Evolutionary conservation across 208 protist species (phyloP).

Genomic region (Crithidia mellificae): DNA sequence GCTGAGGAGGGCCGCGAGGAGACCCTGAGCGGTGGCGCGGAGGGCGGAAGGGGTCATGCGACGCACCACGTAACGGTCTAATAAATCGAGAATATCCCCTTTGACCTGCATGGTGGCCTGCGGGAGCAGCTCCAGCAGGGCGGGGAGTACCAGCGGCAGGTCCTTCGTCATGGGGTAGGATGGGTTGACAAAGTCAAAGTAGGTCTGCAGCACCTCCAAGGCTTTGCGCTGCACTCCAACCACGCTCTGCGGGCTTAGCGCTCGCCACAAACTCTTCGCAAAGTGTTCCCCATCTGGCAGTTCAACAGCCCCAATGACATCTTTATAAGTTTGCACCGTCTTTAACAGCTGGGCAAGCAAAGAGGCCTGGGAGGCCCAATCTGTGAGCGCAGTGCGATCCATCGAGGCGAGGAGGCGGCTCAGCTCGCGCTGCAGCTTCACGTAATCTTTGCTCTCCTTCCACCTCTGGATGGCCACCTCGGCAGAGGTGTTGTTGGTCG

Average conservation of each 20-base stretch:
- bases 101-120: slow-evolving; percentile 39
- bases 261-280: slow-evolving; percentile 42
- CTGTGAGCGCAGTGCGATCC: slow-evolving; percentile 16
- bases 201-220: slow-evolving; percentile 51
- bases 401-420: slow-evolving; percentile 18
- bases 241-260: slow-evolving; percentile 48
- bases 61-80: slow-evolving; percentile 24
- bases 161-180: slow-evolving; percentile 33
- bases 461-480: slow-evolving; percentile 9
- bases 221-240: slow-evolving; percentile 77
- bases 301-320: slow-evolving; percentile 31
- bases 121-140: slow-evolving; percentile 31
- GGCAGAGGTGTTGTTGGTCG: background rate
- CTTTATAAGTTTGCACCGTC: slow-evolving; percentile 19
- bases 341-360: slow-evolving; percentile 27
- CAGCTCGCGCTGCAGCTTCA: slow-evolving; percentile 18
- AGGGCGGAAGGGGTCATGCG: slow-evolving; percentile 29
- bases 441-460: slow-evolving; percentile 24
- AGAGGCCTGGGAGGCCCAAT: slow-evolving; percentile 27
- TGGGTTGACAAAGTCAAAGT: slow-evolving; percentile 23
- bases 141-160: slow-evolving; percentile 16
- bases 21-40: slow-evolving; percentile 35
- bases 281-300: slow-evolving; percentile 46
- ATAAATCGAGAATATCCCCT: slow-evolving; percentile 17
- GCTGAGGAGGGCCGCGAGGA: slow-evolving; percentile 46